Evolutionary conservation across 495 filamentous ascomycete genomes (phyloP), one percentile per base, ranked within the genome.

Genomic region (Lasiosphaeria hispida): DNA sequence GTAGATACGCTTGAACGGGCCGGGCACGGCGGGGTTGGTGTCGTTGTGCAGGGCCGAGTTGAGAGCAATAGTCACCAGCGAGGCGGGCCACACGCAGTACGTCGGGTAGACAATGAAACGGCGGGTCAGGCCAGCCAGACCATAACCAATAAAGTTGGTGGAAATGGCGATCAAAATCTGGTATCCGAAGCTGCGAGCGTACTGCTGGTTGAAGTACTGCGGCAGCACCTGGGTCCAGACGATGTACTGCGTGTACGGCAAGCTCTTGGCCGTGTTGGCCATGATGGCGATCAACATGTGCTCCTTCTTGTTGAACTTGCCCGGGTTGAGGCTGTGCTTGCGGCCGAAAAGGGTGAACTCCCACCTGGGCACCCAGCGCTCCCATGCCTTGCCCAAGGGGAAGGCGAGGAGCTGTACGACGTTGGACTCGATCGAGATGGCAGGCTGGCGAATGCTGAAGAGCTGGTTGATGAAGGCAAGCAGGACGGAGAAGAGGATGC

Each of bases 41-140:
- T 68, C 59, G 53, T 69, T 63, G 48, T 77, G 75, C 48, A 77
- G 70, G 6, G 75, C 75, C n/a, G 66, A 63, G 63, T 77, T 77
- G 3, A 77, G 64, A 4, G 75, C 74, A 33, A 77, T 76, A 8
- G 72, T 76, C 0, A 74, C 70, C 14, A 77, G 56, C 8, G 73
- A 74, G 4, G 66, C 58, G 0, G 75, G 75, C 75, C 75, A 77
- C 30, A 77, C 72, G 53, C 72, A 75, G 57, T 71, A 71, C 0
- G 74, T 64, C 2, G 75, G 75, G 39, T 78, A 77, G 35, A 86
- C 83, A 15, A 86, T 72, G 71, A 82, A 86, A 17, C 80, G 75
- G 13, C 80, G 72, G 34, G 74, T 74, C 48, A 85, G 64, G 1
- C 80, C 80, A 11, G 80, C 78, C 39, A 82, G 67, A 34, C 76